Evolutionary conservation across 2,329 filamentous ascomycete genomes (phyloP), one percentile per base, ranked within the genome.

Genomic region (Rhytidhysteron rufulum): DNA sequence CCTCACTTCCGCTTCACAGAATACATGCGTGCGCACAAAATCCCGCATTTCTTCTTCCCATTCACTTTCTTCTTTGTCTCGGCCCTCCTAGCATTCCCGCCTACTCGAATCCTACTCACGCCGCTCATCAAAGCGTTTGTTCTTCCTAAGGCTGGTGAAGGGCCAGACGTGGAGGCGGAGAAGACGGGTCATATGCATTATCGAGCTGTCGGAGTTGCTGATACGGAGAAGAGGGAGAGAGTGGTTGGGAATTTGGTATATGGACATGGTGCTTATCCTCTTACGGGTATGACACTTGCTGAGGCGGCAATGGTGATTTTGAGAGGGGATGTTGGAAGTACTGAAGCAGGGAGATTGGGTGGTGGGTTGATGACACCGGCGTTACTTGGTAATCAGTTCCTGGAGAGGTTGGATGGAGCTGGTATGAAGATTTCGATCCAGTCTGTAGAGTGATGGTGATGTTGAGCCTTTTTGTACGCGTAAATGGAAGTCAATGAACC

Each of bases 351-450:
- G 34, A 63, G 73, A 25, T 66, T 87, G 10, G 72, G 71, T 2
- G 85, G 85, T 15, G 86, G 85, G 3, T 68, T 88, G 18, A 78
- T 86, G 46, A 90, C 86, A 1, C 81, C 86, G 1, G 83, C 85
- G 1, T 85, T 78, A 39, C 67, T 90, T 2, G 86, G 86, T 1
- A 79, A 83, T 50, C 67, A 72, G 8, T 85, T 79, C 54, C 69
- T 88, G 43, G 78, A 88, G 54, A 72, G 82, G 11, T 54, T 87
- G 30, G 68, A 77, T 25, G 70, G 73, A 24, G 74, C 70, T 29
- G 85, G 84, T 2, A 76, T 89, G 54, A 77, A 77, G 57, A 71
- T 85, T 32, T n/a, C n/a, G n/a, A n/a, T n/a, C n/a, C 78, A 85
- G 53, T n/a, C n/a, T n/a, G n/a, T n/a, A n/a, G n/a, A n/a, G n/a